A percentile compares a stretch with the other conserved stretches of the same genome.
These are phyloP conservation scores for Pseudocercospora eumusae DNA, from an alignment of 2,329 filamentous ascomycete species.

Conservation along the genomic window DNA sequence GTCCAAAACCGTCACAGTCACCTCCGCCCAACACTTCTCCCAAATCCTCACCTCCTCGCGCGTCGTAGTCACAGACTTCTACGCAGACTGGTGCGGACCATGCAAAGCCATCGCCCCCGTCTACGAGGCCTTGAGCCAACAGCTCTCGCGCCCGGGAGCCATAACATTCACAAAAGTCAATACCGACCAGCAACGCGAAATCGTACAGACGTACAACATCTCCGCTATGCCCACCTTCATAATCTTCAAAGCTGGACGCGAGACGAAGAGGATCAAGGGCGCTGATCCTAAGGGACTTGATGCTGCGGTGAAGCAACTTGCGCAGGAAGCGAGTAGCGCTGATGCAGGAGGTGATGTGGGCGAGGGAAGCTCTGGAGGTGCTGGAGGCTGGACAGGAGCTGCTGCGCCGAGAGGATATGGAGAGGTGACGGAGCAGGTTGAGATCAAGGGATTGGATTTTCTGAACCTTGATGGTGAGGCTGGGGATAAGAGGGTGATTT, in stretches of 20 bases:
- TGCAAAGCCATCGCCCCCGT: constrained; percentile 82
- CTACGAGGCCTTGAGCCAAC: constrained; percentile 73
- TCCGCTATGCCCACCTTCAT: constrained; percentile 88
- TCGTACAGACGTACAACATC: constrained; percentile 72
- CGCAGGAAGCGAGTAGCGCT: constrained; percentile 58
- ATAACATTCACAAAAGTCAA: constrained; percentile 89
- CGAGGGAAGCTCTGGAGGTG: constrained; percentile 45
- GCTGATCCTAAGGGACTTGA: constrained; percentile 72
- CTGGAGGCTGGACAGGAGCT: constrained; percentile 67
- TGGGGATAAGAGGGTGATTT: constrained; percentile 71
- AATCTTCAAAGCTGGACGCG: constrained; percentile 54
- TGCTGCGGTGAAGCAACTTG: constrained; percentile 69
- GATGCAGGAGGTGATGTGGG: constrained; percentile 44
- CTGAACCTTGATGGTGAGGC: constrained; percentile 81
- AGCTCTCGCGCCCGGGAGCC: constrained; percentile 68
- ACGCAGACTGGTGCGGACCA: constrained; percentile 81
- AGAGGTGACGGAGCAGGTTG: constrained; percentile 81
- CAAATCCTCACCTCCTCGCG: constrained; percentile 68
- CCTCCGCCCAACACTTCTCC: constrained; percentile 61
- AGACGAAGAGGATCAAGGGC: constrained; percentile 53
- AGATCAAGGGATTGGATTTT: constrained; percentile 77
- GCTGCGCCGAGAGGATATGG: constrained; percentile 75
- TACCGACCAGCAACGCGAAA: constrained; percentile 72
- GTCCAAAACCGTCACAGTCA: constrained; percentile 49
- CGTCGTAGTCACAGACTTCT: constrained; percentile 88